Evolutionary conservation across 2,329 filamentous ascomycete species (phyloP).

Genomic region (Lasiodiplodia citricola): DNA sequence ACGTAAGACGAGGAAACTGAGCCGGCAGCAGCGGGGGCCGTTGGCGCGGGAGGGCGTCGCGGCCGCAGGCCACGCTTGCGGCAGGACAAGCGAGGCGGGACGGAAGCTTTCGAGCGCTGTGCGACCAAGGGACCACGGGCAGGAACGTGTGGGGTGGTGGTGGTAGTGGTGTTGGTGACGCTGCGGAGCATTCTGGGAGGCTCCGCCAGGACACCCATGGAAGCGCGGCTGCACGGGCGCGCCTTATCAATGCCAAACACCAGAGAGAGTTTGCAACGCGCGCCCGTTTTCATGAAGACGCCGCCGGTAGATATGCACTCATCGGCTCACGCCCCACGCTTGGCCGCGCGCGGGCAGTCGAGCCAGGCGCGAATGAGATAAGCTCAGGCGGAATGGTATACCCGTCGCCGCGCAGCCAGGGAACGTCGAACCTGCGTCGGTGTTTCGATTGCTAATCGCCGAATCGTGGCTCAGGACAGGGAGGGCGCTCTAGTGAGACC

Average conservation of each 20-base stretch:
- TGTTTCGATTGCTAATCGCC: constrained; percentile 23
- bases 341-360: constrained; percentile 5
- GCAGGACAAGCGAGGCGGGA: constrained; percentile 4
- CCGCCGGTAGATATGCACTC: background rate
- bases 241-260: constrained; percentile 12
- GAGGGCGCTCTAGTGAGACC: background rate
- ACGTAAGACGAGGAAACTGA: constrained; percentile 10
- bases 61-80: background rate
- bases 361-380: constrained; percentile 9
- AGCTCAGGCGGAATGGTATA: constrained; percentile 21
- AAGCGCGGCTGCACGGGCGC: background rate
- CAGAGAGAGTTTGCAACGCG: constrained; percentile 12
- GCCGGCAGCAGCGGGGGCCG: background rate
- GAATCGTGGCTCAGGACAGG: background rate
- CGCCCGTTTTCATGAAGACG: constrained; percentile 10
- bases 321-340: constrained; percentile 11
- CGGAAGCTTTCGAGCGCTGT: background rate
- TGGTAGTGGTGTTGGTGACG: background rate
- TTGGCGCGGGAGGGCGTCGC: background rate
- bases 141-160: background rate
- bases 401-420: constrained; percentile 16
- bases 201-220: constrained; percentile 16
- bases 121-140: constrained; percentile 1
- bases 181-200: background rate
- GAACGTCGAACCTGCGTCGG: constrained; percentile 12